Base-by-base conservation (phyloP, 2,329 filamentous ascomycete genomes). In the Dryadomyces quercus-mongolicae region DNA sequence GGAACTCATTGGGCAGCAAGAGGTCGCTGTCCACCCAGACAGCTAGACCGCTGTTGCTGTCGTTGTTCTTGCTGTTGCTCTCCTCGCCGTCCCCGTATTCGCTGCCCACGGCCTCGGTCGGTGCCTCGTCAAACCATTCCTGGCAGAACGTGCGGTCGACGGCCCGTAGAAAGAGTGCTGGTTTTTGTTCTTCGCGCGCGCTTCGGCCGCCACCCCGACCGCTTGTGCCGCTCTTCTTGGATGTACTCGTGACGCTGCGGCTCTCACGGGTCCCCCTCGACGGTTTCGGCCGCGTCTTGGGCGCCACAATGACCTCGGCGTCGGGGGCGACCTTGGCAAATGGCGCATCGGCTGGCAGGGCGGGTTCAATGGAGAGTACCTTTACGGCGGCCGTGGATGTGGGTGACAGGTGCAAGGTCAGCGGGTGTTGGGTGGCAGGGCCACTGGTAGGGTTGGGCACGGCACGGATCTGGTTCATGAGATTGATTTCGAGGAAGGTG, bases 291-390 rank as follows among this genome's bases (percentile, higher is more conserved):
- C 92, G 81, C 25, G 85, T 86, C 71, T 98, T 98, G 1, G 93
- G 93, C 3, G 93, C 93, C 57, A 98, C 93, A 60, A 97, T 95
- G 51, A 98, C 91, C 69, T 98, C 93, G 21, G 92, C 92, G 65
- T 97, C 90, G 0, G 91, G 87, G 0, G 88, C 86, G 51, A 98
- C 88, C 68, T 96, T 97, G 25, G 88, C 89, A 65, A 98, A 98
- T 0, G 88, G 77, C 1, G 81, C 77, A 50, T 83, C 80, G 2
- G 80, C 73, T 9, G 86, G 68, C 4, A 84, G 82, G 0, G 82
- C 74, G 1, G 93, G 93, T 1, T 85, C 82, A n/a, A 98, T 74
- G 1, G 88, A 90, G 7, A 88, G 82, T 9, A 97, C 80, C 54
- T 84, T 83, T 58, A 98, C 90, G 64, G 91, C 96, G 10, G 93